Evolutionary conservation across 179 eudicot species (phyloP), one percentile per base, ranked within the genome.

Genomic region (Amaranthus tricolor): DNA sequence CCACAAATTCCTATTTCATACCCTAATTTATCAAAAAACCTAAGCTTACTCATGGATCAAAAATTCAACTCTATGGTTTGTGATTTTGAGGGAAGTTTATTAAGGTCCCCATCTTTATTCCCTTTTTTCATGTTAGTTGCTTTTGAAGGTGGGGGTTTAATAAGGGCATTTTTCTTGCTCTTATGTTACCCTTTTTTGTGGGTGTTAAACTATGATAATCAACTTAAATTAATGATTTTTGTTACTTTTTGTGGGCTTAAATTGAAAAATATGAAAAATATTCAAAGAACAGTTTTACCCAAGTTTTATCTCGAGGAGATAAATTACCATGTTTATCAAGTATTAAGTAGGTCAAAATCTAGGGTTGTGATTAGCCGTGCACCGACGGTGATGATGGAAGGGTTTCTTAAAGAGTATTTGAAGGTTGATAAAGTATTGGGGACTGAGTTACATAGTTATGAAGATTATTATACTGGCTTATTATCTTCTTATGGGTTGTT

Each of bases 111-210:
- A 31, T 89, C 91, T 15, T 88, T 90, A 72, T 94, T 94, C 79
- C 98, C 97, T 14, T 94, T 73, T 75, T 94, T 94, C 88, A 94
- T 94, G 98, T 81, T 94, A 12, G 93, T 94, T 50, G 96, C 98
- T 12, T 92, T 94, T 74, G 97, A 94, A 85, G 98, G 96, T 47
- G 98, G 98, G 21, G 85, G 94, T 76, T 69, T 94, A 9, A 66
- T 94, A 14, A 88, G 98, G 71, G 89, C 98, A 11, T 73, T 92
- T 63, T 4, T 92, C 4, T 80, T 94, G 73, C 89, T 94, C 43
- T 45, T 90, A 24, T 82, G 85, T 6, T 88, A 71, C 61, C 96
- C 97, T 5, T 13, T 90, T 8, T 58, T 88, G 57, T 77, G 70
- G 61, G 43, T 89, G 50, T 70, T 93, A 70, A 79, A 85, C 68